Conservation (phyloP, 2,329 filamentous ascomycete species). For the Talaromyces islandicus region DNA sequence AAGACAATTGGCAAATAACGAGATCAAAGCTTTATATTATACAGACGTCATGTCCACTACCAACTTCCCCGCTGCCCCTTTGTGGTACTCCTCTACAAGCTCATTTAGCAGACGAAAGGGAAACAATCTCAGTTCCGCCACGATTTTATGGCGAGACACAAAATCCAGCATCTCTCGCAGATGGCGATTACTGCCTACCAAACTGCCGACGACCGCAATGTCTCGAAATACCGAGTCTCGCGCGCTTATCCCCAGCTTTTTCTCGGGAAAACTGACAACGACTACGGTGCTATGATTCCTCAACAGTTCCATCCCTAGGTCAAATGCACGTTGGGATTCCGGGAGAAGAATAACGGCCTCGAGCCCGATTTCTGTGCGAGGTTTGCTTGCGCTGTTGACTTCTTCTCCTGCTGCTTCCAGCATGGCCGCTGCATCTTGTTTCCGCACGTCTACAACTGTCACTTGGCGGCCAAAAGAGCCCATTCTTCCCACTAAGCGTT, state of each 20-base stretch:
- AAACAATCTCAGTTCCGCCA: conserved; percentile 12
- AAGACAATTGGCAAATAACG: not conserved
- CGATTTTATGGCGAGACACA: conserved; percentile 14
- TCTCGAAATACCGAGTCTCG: conserved; percentile 18
- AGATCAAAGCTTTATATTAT: not conserved
- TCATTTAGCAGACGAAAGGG: conserved; percentile 16
- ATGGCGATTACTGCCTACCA: conserved; percentile 15
- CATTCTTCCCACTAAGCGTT: conserved; percentile 15
- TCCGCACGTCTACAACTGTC: conserved; percentile 35
- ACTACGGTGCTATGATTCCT: conserved; percentile 43
- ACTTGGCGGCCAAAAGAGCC: conserved; percentile 16
- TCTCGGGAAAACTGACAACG: conserved; percentile 42
- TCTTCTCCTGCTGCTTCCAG: conserved; percentile 16
- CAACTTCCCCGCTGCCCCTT: conserved; percentile 14
- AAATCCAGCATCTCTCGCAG: conserved; percentile 18
- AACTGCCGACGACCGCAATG: conserved; percentile 16
- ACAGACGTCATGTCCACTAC: conserved; percentile 8
- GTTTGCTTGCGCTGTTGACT: not conserved
- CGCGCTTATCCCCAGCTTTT: conserved; percentile 17
- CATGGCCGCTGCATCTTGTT: conserved; percentile 21
- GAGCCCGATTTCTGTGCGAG: conserved; percentile 34
- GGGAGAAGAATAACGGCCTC: conserved; percentile 44
- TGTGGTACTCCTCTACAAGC: conserved; percentile 15
- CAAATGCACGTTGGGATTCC: conserved; percentile 43
- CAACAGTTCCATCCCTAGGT: conserved; percentile 41